These are phyloP conservation scores for Otatea glauca DNA, from an alignment of 176 grass and related monocot species.

Conservation along the genomic window DNA sequence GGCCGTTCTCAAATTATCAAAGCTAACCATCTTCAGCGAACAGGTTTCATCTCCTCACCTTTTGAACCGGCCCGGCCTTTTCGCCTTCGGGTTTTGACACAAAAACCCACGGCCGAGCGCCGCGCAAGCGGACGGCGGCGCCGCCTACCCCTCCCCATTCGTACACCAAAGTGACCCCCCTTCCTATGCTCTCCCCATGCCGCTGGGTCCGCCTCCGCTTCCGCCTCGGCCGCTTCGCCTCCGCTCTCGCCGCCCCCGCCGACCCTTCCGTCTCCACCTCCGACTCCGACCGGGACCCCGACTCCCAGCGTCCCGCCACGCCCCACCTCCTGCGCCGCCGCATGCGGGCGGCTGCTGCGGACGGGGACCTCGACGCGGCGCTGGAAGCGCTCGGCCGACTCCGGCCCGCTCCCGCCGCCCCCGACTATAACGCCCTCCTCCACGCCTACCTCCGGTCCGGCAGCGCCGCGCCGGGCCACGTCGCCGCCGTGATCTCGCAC, in stretches of 20 bases:
- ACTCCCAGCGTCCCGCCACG: background rate
- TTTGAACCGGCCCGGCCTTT: background rate
- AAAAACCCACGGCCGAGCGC: background rate
- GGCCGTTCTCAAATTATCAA: background rate
- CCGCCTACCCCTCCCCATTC: no score
- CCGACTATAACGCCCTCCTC: background rate
- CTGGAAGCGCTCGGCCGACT: background rate
- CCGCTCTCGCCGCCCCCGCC: background rate
- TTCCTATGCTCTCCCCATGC: background rate
- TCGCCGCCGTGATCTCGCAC: background rate
- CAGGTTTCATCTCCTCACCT: no score
- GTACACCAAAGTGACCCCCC: background rate
- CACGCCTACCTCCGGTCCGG: background rate
- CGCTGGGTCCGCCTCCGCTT: background rate
- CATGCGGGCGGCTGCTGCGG: background rate
- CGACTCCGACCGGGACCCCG: background rate
- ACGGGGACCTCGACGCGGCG: background rate
- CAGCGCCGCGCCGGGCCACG: background rate
- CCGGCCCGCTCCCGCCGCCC: background rate
- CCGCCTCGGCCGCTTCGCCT: background rate
- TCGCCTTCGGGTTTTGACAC: background rate
- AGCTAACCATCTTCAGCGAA: background rate
- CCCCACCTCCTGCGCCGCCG: background rate
- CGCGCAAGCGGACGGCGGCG: background rate
- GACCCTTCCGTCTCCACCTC: background rate